These are phyloP conservation scores for Hsuehochloa calcarea DNA, from an alignment of 176 grass and related monocot genomes.

Conservation along the genomic window DNA sequence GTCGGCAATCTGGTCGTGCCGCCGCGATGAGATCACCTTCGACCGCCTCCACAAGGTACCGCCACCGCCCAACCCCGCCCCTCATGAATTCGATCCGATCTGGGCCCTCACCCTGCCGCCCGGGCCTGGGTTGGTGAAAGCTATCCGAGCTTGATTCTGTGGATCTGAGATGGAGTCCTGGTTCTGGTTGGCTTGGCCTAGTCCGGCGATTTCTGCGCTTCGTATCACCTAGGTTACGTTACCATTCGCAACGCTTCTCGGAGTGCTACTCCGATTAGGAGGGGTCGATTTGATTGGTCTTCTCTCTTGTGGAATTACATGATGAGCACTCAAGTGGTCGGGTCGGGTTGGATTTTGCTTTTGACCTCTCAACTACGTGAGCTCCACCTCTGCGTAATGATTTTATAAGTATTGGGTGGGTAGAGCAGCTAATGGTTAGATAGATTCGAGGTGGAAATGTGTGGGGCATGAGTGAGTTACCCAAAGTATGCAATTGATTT, in stretches of 20 bases:
- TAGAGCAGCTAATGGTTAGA: neutral
- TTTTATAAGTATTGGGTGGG: neutral
- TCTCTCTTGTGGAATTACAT: neutral
- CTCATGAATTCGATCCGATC: constrained; percentile 24
- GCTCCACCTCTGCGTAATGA: neutral
- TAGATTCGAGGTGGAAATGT: neutral
- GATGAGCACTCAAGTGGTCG: neutral
- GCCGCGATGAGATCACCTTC: constrained; percentile 77
- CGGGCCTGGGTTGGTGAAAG: neutral
- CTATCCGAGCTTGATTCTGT: neutral
- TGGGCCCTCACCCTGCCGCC: neutral
- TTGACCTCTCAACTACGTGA: neutral
- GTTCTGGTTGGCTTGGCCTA: neutral
- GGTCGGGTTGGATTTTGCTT: neutral
- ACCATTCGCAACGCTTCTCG: neutral
- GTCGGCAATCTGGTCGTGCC: constrained; percentile 77
- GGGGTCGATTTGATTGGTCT: neutral
- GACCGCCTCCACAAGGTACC: constrained; percentile 83
- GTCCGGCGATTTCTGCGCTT: neutral
- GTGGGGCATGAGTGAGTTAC: neutral
- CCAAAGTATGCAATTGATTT: neutral
- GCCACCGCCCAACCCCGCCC: neutral
- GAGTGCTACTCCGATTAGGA: neutral
- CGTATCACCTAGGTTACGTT: neutral
- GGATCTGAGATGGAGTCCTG: constrained; percentile 20